Conservation (phyloP, 805 yeast species). For the Spathaspora boniae region DNA sequence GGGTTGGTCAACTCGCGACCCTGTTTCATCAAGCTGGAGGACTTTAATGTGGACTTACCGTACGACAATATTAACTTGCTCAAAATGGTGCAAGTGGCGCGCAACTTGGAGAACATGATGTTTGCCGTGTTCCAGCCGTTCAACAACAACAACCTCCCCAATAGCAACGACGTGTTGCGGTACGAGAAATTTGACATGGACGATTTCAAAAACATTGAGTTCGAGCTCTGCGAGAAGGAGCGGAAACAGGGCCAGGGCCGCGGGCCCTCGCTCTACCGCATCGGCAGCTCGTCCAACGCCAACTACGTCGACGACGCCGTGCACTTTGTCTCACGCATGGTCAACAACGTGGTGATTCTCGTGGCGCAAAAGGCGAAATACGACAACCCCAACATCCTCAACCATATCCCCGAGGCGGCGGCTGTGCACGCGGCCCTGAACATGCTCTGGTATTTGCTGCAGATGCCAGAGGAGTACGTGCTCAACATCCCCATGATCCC, state of each 20-base stretch:
- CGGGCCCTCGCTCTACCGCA: neutral
- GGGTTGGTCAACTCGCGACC: slow-evolving; percentile 25
- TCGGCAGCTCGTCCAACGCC: slow-evolving; percentile 1
- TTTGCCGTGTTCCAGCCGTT: slow-evolving; percentile 22
- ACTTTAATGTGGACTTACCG: slow-evolving; percentile 32
- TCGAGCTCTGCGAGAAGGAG: slow-evolving; percentile 22
- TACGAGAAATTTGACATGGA: slow-evolving; percentile 20
- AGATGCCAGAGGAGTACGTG: slow-evolving; percentile 16
- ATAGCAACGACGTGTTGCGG: slow-evolving; percentile 13
- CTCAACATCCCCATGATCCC: slow-evolving; percentile 25
- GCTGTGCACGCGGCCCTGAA: slow-evolving; percentile 23
- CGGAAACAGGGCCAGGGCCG: slow-evolving; percentile 4
- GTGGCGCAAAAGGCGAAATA: slow-evolving; percentile 25
- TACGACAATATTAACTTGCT: slow-evolving; percentile 21
- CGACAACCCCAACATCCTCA: slow-evolving; percentile 19
- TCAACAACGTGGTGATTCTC: slow-evolving; percentile 24
- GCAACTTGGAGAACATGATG: slow-evolving; percentile 23
- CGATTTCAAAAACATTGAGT: slow-evolving; percentile 24
- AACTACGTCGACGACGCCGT: slow-evolving; percentile 17
- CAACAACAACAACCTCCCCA: slow-evolving; percentile 13
- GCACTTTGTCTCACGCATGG: slow-evolving; percentile 24
- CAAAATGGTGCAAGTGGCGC: slow-evolving; percentile 24
- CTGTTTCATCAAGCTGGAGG: slow-evolving; percentile 26
- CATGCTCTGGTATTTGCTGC: slow-evolving; percentile 21
- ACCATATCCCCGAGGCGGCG: slow-evolving; percentile 20